Conservation (phyloP, 805 yeast genomes). For the Monosporozyma unispora region DNA sequence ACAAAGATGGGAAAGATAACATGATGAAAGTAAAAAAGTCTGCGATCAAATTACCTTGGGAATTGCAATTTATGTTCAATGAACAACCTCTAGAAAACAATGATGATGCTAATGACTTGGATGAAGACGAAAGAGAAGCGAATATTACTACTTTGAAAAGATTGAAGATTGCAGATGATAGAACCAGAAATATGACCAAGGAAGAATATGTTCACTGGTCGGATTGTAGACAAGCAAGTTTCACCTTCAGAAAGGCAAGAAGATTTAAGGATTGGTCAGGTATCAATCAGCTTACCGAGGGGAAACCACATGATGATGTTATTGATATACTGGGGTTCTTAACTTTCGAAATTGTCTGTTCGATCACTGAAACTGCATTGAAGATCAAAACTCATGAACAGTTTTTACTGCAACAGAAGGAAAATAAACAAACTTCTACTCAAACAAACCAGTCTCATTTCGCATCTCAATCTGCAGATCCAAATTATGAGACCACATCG, state of each 20-base stretch:
- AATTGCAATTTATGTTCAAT: slow-evolving; percentile 82
- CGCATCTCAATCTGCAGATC: slow-evolving; percentile 26
- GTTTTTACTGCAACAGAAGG: slow-evolving; percentile 33
- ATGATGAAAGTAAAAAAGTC: slow-evolving; percentile 60
- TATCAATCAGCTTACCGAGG: slow-evolving; percentile 69
- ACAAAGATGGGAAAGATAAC: slow-evolving; percentile 36
- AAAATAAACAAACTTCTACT: slow-evolving; percentile 26
- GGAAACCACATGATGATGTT: slow-evolving; percentile 92
- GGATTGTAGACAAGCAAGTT: slow-evolving; percentile 95
- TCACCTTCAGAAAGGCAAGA: slow-evolving; percentile 89
- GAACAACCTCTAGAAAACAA: slow-evolving; percentile 77
- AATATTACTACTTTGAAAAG: slow-evolving; percentile 80
- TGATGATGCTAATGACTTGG: slow-evolving; percentile 56
- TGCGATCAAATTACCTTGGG: slow-evolving; percentile 89
- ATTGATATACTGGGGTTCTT: slow-evolving; percentile 90
- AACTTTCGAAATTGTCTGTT: slow-evolving; percentile 94
- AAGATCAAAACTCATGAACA: slow-evolving; percentile 66
- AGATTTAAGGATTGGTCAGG: slow-evolving; percentile 97
- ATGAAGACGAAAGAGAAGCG: slow-evolving; percentile 87
- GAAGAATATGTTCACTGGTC: slow-evolving; percentile 99
- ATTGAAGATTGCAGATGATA: slow-evolving; percentile 84
- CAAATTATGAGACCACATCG: slow-evolving; percentile 33
- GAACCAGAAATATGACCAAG: slow-evolving; percentile 87
- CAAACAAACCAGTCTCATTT: background rate
- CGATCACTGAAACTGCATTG: slow-evolving; percentile 85